These are phyloP conservation scores for Sutorius eximius DNA, from an alignment of 1,284 basidiomycete species.

Conservation along the genomic window DNA sequence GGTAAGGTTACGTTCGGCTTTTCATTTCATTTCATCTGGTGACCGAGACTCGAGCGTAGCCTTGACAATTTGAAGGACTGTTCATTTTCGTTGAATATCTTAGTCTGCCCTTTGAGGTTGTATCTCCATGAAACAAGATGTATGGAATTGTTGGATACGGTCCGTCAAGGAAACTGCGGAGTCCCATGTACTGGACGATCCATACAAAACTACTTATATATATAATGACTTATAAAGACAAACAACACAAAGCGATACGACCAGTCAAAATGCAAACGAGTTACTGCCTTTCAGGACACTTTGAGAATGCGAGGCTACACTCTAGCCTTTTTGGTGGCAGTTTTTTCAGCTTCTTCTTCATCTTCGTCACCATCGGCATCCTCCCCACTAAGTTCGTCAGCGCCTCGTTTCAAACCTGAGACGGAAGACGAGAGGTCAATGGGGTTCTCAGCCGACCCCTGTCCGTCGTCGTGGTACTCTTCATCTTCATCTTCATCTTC, in stretches of 20 bases:
- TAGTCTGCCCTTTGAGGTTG: background rate
- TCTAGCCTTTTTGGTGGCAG: slow-evolving; percentile 23
- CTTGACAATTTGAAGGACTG: background rate
- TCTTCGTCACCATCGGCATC: slow-evolving; percentile 15
- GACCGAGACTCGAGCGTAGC: background rate
- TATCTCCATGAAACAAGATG: background rate
- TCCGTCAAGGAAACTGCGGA: background rate
- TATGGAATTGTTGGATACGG: background rate
- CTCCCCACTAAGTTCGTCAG: slow-evolving; percentile 22
- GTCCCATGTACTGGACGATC: background rate
- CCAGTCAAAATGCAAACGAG: background rate
- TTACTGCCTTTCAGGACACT: background rate
- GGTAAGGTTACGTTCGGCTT: no score
- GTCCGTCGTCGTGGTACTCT: slow-evolving; percentile 19
- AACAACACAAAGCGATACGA: background rate
- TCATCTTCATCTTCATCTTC: slow-evolving; percentile 25
- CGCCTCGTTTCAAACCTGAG: slow-evolving; percentile 26
- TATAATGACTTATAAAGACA: slow-evolving; percentile 24
- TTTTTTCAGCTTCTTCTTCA: slow-evolving; percentile 10
- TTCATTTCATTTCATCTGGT: no score
- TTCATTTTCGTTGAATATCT: background rate
- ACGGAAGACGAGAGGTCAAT: slow-evolving; percentile 5
- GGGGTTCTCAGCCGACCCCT: slow-evolving; percentile 14
- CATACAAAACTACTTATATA: slow-evolving; percentile 5
- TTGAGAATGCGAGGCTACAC: slow-evolving; percentile 15